These are phyloP conservation scores for Citrus reticulata DNA, from an alignment of 345 rosid genomes.

Conservation along the genomic window DNA sequence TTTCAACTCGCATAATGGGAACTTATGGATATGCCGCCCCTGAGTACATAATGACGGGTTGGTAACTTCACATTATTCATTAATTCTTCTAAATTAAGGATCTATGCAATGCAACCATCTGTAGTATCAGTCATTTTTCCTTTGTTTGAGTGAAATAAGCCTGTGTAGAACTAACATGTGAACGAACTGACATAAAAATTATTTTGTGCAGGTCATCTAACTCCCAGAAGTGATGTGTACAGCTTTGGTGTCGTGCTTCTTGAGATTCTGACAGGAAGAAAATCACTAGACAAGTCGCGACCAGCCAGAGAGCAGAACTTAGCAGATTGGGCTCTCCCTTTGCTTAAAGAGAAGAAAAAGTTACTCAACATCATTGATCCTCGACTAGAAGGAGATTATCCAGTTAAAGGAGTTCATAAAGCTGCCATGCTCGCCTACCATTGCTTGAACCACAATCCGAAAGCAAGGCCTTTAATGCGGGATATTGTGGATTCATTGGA, in stretches of 20 bases:
- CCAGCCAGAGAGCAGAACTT: constrained; percentile 87
- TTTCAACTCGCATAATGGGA: constrained; percentile 98
- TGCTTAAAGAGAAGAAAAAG: constrained; percentile 89
- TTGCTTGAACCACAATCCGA: constrained; percentile 87
- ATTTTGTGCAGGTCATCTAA: constrained; percentile 63
- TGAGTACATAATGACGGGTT: constrained; percentile 95
- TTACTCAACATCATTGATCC: constrained; percentile 71
- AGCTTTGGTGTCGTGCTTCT: constrained; percentile 80
- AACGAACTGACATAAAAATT: no score
- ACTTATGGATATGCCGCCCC: constrained; percentile 99
- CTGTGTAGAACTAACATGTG: no score
- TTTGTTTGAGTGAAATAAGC: no score
- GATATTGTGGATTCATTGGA: constrained; percentile 93
- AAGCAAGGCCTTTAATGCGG: constrained; percentile 97
- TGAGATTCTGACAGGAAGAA: constrained; percentile 81
- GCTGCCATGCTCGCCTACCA: constrained; percentile 98
- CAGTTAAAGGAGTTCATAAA: constrained; percentile 70
- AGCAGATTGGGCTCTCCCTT: constrained; percentile 85
- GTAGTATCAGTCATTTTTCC: no score
- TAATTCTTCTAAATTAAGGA: background rate
- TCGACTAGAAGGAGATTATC: constrained; percentile 67
- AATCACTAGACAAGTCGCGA: constrained; percentile 79
- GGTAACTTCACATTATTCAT: background rate
- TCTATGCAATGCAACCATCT: background rate
- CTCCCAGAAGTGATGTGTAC: constrained; percentile 86